phyloP scores from a whole-genome alignment of 2,329 filamentous ascomycete species.

The Bipolaris bicolor region DNA sequence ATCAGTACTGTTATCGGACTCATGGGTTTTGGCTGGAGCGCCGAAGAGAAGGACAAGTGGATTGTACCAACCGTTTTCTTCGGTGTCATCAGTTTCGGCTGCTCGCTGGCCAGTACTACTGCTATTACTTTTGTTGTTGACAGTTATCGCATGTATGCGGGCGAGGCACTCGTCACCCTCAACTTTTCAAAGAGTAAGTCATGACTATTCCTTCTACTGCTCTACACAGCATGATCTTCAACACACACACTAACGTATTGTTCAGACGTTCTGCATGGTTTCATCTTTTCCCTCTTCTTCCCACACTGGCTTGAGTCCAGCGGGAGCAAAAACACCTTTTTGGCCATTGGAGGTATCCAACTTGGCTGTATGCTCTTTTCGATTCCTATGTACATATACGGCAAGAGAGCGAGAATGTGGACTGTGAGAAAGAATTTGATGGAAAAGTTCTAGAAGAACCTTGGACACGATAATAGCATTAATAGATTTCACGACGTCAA shows the following conservation, averaged over 20 bases:
- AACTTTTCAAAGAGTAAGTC: conserved; percentile 85
- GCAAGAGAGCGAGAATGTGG: conserved; percentile 93
- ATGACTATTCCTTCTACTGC: conserved; percentile 13
- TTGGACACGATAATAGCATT: too few relatives aligned
- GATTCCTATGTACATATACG: conserved; percentile 92
- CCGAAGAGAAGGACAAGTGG: conserved; percentile 74
- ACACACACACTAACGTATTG: not conserved
- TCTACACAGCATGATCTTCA: not conserved
- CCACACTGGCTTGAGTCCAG: conserved; percentile 73
- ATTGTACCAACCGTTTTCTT: conserved; percentile 95
- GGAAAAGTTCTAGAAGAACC: conserved; percentile 68
- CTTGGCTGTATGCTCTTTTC: conserved; percentile 74
- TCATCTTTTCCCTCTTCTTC: conserved; percentile 82
- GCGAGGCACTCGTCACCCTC: conserved; percentile 89
- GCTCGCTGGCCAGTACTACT: conserved; percentile 86
- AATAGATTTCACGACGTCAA: not conserved
- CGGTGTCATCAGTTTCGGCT: conserved; percentile 89
- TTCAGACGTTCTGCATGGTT: conserved; percentile 79
- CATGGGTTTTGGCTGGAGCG: conserved; percentile 97
- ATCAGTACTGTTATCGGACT: conserved; percentile 81
- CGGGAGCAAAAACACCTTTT: conserved; percentile 77
- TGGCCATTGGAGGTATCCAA: conserved; percentile 87
- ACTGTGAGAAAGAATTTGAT: conserved; percentile 85
- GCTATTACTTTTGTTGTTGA: conserved; percentile 94
- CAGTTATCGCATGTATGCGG: conserved; percentile 90